phyloP scores from a whole-genome alignment of 1,284 basidiomycete species.

The Anthracocystis setariae region DNA sequence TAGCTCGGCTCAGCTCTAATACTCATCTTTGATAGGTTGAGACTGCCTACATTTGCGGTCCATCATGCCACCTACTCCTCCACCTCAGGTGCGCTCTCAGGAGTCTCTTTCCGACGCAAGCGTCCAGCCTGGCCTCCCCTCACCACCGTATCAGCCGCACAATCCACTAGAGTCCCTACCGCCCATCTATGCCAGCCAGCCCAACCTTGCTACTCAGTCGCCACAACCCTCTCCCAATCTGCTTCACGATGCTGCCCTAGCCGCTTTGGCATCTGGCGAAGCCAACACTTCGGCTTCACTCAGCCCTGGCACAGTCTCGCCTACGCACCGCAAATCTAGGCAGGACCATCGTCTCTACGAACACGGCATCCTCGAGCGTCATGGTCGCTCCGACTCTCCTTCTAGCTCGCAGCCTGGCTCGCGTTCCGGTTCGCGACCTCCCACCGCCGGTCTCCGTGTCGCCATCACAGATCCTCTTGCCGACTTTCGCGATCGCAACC shows the following conservation, averaged over 20 bases:
- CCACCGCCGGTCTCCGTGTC: slow-evolving; percentile 48
- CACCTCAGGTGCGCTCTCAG: slow-evolving; percentile 16
- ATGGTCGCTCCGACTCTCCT: slow-evolving; percentile 9
- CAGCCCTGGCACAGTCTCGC: not conserved
- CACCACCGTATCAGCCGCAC: slow-evolving; percentile 46
- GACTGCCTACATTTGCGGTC: not conserved
- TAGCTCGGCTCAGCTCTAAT: not conserved
- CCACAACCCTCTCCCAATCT: slow-evolving; percentile 6
- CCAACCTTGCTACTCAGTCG: slow-evolving; percentile 24
- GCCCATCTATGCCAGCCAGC: slow-evolving; percentile 44
- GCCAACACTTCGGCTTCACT: slow-evolving; percentile 10
- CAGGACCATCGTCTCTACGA: slow-evolving; percentile 5
- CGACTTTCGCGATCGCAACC: slow-evolving; percentile 54
- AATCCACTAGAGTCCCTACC: slow-evolving; percentile 33
- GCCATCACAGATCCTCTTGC: slow-evolving; percentile 60
- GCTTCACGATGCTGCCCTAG: slow-evolving; percentile 31
- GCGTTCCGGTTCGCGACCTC: slow-evolving; percentile 9
- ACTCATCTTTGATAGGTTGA: not conserved
- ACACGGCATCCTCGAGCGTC: slow-evolving; percentile 16
- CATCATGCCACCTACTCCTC: slow-evolving; percentile 12
- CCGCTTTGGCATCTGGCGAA: slow-evolving; percentile 32
- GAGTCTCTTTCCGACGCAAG: slow-evolving; percentile 26
- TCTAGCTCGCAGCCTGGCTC: slow-evolving; percentile 10
- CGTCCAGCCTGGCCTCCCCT: slow-evolving; percentile 29
- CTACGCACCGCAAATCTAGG: slow-evolving; percentile 10